Evolutionary conservation across 345 rosid species (phyloP), one percentile per base, ranked within the genome.

Genomic region (Chamaenerion angustifolium): DNA sequence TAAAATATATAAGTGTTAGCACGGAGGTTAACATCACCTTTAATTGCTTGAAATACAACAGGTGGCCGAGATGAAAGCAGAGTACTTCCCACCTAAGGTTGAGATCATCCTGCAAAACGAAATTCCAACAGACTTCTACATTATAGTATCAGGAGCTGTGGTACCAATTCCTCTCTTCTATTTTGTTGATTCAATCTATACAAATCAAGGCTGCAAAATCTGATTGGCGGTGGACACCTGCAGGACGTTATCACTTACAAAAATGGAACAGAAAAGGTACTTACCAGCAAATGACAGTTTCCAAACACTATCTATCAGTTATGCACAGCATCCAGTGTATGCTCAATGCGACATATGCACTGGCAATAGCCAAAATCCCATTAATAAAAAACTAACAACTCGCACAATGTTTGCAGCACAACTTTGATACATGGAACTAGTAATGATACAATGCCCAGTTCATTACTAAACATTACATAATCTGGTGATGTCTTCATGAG

Each of bases 71-170:
- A 68, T 86, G 75, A 78, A 72, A 59, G 98, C 92, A 57, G 95
- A 86, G 67, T 83, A 81, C 62, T 87, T 81, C 63, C 96, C 95
- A n/a, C 98, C 96, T 0, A 86, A 80, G 57, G 77, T 90, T 51
- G 98, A 90, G 55, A 86, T 86, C 41, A 80, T 86, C 27, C 62
- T 92, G 51, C 93, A 83, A 44, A 92, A 92, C 60, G 96, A 86
- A 65, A 74, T 83, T 59, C 89, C 96, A 13, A 82, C 95, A 19
- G 98, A 92, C 56, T 82, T 92, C 76, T 92, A 83, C 74, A 66
- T 86, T 23, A 50, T 92, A 63, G 87, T 77, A 46, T 81, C 96
- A 8, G 98, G 96, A 66, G 83, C 86, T 62, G 78, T 83, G 94
- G 98, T 86, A 83, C 19, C 41, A 10, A 54, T 48, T 41, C 37